A percentile compares a stretch with the other conserved stretches of the same genome.
Evolutionary conservation across 2,329 filamentous ascomycete genomes (phyloP).

Genomic region (Curvularia lunata): DNA sequence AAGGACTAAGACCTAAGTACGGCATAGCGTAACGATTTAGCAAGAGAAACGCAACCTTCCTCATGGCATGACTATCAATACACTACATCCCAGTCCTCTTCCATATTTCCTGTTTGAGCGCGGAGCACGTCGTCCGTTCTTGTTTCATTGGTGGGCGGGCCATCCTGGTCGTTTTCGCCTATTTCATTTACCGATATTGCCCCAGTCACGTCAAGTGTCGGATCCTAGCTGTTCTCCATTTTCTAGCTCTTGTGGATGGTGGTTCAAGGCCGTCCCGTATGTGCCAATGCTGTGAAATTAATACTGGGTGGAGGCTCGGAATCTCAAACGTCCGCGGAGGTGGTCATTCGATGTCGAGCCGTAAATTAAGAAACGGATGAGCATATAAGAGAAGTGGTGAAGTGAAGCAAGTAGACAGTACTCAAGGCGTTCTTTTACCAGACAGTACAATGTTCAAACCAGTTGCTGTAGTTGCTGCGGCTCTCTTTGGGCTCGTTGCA

Average conservation of each 20-base stretch:
- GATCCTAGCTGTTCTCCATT: slow-evolving; percentile 1
- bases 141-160: slow-evolving; percentile 11
- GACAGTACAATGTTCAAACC: slow-evolving; percentile 6
- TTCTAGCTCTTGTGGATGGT: neutral
- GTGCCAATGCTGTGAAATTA: slow-evolving; percentile 11
- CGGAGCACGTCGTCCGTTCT: neutral
- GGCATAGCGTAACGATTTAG: neutral
- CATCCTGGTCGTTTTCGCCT: slow-evolving; percentile 6
- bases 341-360: neutral
- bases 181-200: slow-evolving; percentile 17
- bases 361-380: neutral
- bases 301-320: slow-evolving; percentile 4
- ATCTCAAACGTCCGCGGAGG: neutral
- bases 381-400: neutral
- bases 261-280: neutral
- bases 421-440: neutral
- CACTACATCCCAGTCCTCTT: neutral
- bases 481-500: slow-evolving; percentile 10
- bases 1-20: neutral
- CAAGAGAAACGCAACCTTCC: neutral
- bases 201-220: slow-evolving; percentile 3
- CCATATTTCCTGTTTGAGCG: neutral
- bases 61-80: neutral
- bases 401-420: neutral
- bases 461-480: slow-evolving; percentile 1